A percentile compares a stretch with the other conserved stretches of the same genome.
These are phyloP conservation scores for Diplodia scrobiculata DNA, from an alignment of 2,329 filamentous ascomycete genomes.

Conservation along the genomic window DNA sequence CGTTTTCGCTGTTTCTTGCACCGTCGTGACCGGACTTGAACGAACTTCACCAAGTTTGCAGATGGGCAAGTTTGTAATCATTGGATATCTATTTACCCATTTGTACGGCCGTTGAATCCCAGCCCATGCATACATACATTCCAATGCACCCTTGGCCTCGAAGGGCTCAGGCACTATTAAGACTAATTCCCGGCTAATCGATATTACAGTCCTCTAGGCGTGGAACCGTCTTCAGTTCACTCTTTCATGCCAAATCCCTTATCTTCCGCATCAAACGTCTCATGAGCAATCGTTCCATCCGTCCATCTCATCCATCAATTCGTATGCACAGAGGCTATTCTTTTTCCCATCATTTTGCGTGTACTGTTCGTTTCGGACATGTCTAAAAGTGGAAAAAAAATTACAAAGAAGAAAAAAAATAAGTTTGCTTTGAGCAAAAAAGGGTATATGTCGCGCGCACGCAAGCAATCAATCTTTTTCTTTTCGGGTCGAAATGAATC, in stretches of 20 bases:
- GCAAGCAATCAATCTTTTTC: background rate
- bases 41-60: background rate
- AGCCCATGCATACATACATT: background rate
- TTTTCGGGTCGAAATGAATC: background rate
- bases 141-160: background rate
- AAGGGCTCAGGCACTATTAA: slow-evolving; percentile 5
- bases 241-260: background rate
- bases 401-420: background rate
- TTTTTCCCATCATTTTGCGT: background rate
- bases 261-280: background rate
- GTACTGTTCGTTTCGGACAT: slow-evolving; percentile 14
- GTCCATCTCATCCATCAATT: slow-evolving; percentile 15
- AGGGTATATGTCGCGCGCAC: slow-evolving; percentile 20
- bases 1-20: background rate
- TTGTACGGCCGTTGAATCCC: background rate
- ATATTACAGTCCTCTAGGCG: slow-evolving; percentile 6
- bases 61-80: background rate
- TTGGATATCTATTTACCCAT: background rate
- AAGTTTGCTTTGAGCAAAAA: background rate
- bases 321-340: slow-evolving; percentile 12
- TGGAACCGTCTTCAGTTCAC: background rate
- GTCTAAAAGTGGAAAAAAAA: background rate
- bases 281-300: background rate
- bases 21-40: background rate
- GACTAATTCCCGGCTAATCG: slow-evolving; percentile 1